Conservation (phyloP, 768 basidiomycete genomes). For the Harrya chromipes region DNA sequence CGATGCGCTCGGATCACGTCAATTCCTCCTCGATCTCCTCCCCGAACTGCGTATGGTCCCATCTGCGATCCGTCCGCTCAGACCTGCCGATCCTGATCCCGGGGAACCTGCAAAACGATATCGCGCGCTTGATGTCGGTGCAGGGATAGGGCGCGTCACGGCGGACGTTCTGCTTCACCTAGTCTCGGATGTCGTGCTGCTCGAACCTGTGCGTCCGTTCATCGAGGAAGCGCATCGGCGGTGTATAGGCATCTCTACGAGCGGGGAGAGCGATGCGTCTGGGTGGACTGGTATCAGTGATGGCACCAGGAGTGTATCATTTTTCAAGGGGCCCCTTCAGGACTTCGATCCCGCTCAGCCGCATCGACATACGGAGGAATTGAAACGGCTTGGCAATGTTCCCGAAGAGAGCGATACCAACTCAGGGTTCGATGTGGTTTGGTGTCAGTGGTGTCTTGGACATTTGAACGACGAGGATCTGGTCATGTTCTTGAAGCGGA, state of each 20-base stretch:
- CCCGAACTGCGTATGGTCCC: conserved; percentile 77
- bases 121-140: conserved; percentile 89
- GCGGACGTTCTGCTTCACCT: conserved; percentile 86
- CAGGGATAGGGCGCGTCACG: conserved; percentile 93
- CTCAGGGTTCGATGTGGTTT: conserved; percentile 81
- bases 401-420: conserved; percentile 52
- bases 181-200: conserved; percentile 79
- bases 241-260: conserved; percentile 34
- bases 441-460: conserved; percentile 98
- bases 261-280: conserved; percentile 28
- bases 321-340: conserved; percentile 80
- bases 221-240: conserved; percentile 63
- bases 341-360: conserved; percentile 68
- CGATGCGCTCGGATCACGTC: conserved; percentile 86
- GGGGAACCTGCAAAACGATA: conserved; percentile 38
- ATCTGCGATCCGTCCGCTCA: conserved; percentile 62
- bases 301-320: conserved; percentile 65
- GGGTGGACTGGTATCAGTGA: conserved; percentile 70
- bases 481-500: conserved; percentile 67
- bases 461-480: conserved; percentile 79
- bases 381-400: conserved; percentile 69
- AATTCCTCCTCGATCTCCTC: conserved; percentile 77
- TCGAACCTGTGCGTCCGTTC: conserved; percentile 85
- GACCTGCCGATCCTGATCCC: conserved; percentile 7
- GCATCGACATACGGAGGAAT: conserved; percentile 34